These are phyloP conservation scores for Xylaria palmicola DNA, from an alignment of 495 filamentous ascomycete species.

Conservation along the genomic window DNA sequence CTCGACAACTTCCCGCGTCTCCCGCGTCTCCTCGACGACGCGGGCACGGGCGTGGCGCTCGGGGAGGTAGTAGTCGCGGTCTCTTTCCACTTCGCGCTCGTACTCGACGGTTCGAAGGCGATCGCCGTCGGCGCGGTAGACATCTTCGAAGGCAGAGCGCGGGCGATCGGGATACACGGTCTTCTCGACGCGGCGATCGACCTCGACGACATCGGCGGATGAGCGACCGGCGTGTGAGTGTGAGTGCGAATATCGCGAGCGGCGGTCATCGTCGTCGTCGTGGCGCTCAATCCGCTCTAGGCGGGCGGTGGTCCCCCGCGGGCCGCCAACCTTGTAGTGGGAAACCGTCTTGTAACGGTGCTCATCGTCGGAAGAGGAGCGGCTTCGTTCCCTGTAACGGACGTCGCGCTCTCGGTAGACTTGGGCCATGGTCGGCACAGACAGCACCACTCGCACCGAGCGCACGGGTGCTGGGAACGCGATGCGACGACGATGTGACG, in stretches of 20 bases:
- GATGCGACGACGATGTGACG: conserved; percentile 11
- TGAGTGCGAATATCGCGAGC: conserved; percentile 41
- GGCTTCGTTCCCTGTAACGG: conserved; percentile 44
- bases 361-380: conserved; percentile 49
- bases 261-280: conserved; percentile 51
- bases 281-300: conserved; percentile 44
- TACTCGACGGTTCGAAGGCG: conserved; percentile 51
- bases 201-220: conserved; percentile 42
- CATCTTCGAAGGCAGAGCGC: conserved; percentile 44
- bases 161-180: conserved; percentile 46
- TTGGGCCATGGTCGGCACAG: conserved; percentile 44
- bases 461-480: not conserved
- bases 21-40: conserved; percentile 41
- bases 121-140: conserved; percentile 44
- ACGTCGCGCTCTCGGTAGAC: conserved; percentile 47
- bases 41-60: conserved; percentile 29
- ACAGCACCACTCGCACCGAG: not conserved
- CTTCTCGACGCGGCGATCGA: conserved; percentile 48
- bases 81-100: conserved; percentile 51
- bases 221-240: conserved; percentile 27
- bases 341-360: conserved; percentile 52
- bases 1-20: conserved; percentile 38
- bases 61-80: conserved; percentile 33
- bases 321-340: conserved; percentile 51
- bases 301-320: conserved; percentile 31